phyloP scores from a whole-genome alignment of 345 rosid species.

The Camelina laxa region DNA sequence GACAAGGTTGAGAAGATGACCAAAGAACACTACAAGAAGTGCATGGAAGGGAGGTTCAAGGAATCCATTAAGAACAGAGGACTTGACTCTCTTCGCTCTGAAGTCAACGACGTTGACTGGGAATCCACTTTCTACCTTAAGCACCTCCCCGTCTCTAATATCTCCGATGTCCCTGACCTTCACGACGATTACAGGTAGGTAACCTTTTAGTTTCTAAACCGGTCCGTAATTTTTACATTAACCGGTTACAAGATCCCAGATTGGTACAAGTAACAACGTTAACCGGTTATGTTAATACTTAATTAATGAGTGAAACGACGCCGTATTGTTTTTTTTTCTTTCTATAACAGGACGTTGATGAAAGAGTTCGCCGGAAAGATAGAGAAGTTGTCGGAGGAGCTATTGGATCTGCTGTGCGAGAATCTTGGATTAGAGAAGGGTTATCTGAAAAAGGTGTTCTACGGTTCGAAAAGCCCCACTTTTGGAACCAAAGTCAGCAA shows the following conservation, averaged over 20 bases:
- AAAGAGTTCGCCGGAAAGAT: constrained; percentile 71
- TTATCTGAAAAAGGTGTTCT: constrained; percentile 67
- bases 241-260: neutral
- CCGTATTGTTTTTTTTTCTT: neutral
- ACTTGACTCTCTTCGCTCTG: constrained; percentile 60
- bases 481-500: constrained; percentile 94
- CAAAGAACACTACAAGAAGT: constrained; percentile 78
- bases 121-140: constrained; percentile 78
- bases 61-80: constrained; percentile 71
- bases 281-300: neutral
- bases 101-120: constrained; percentile 89
- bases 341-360: constrained; percentile 59
- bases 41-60: constrained; percentile 85
- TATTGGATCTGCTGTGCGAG: constrained; percentile 78
- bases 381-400: constrained; percentile 85
- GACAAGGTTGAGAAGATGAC: constrained; percentile 81
- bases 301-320: neutral
- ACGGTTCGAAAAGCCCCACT: constrained; percentile 73
- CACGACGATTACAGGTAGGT: constrained; percentile 86
- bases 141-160: constrained; percentile 77
- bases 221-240: neutral
- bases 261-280: neutral
- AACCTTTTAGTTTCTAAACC: constrained; percentile 10
- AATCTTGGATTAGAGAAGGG: constrained; percentile 85
- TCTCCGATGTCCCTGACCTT: constrained; percentile 76